Percentiles rank a stretch among this genome's conserved stretches.
Evolutionary conservation across 768 basidiomycete species (phyloP).

Genomic region (Obba rivulosa): DNA sequence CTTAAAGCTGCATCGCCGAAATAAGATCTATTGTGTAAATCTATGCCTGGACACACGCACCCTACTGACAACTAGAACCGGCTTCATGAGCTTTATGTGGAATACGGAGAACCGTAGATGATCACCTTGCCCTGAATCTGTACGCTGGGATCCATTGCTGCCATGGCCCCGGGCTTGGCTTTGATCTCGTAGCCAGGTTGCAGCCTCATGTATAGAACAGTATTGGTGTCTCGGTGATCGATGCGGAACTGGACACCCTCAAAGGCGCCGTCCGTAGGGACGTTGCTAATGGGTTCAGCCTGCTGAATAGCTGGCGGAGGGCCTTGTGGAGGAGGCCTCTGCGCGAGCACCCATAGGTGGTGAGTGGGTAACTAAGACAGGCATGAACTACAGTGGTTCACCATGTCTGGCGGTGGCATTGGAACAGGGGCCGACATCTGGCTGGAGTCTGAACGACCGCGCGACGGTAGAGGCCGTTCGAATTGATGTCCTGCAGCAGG

Average conservation of each 20-base stretch:
- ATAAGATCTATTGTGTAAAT: too few species aligned
- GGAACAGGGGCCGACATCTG: too few species aligned
- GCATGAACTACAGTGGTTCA: too few species aligned
- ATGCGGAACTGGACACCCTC: constrained; percentile 25
- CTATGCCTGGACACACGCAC: neutral
- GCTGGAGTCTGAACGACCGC: too few species aligned
- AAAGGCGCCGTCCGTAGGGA: constrained; percentile 18
- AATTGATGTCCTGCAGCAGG: too few species aligned
- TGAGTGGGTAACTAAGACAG: too few species aligned
- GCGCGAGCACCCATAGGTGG: neutral
- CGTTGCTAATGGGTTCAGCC: neutral
- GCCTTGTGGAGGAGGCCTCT: constrained; percentile 1
- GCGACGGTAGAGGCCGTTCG: too few species aligned
- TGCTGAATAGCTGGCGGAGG: neutral
- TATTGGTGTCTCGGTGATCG: constrained; percentile 29
- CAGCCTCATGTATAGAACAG: constrained; percentile 23
- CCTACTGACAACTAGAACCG: neutral
- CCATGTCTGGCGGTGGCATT: too few species aligned
- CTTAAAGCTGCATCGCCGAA: constrained; percentile 17
- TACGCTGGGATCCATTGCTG: constrained; percentile 27
- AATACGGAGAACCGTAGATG: neutral
- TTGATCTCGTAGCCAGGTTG: constrained; percentile 25
- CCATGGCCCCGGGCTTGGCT: constrained; percentile 29
- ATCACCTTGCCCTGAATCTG: constrained; percentile 26
- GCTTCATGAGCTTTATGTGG: constrained; percentile 1